Conservation (phyloP, 2,329 filamentous ascomycete genomes). For the Eutypella sp. region DNA sequence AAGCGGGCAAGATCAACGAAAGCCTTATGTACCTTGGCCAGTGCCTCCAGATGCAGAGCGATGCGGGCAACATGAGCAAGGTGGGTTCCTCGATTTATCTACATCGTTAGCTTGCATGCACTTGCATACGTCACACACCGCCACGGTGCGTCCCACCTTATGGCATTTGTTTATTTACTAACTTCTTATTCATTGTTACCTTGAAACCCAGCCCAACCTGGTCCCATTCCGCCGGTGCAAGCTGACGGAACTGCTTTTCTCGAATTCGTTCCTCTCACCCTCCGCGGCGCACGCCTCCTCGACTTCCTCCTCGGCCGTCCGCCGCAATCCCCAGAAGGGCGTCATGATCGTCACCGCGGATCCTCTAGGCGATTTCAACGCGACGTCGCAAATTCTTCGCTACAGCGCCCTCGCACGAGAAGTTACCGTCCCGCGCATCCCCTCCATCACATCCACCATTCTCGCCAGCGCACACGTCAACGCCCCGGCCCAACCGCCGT, state of each 20-base stretch:
- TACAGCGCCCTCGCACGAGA: constrained; percentile 92
- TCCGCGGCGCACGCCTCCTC: constrained; percentile 39
- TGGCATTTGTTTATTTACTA: constrained; percentile 4
- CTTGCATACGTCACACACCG: no score
- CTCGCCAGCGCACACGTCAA: constrained; percentile 29
- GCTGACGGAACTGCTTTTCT: constrained; percentile 77
- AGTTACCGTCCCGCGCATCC: constrained; percentile 84
- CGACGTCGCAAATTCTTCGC: constrained; percentile 89
- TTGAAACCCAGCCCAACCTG: constrained; percentile 61
- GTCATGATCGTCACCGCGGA: constrained; percentile 97
- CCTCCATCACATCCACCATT: constrained; percentile 74
- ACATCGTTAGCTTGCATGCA: no score
- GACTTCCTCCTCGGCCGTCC: no score
- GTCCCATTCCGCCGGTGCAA: constrained; percentile 82
- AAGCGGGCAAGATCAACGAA: constrained; percentile 98
- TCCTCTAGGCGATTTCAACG: constrained; percentile 89
- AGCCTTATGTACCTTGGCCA: constrained; percentile 97
- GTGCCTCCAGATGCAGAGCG: constrained; percentile 91
- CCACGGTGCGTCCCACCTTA: neutral
- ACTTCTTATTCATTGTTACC: no score
- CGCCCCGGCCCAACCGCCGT: neutral
- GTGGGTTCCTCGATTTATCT: no score
- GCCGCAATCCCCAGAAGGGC: constrained; percentile 73
- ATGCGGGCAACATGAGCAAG: constrained; percentile 68
- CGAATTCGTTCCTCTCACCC: constrained; percentile 75